Percentiles rank a stretch among this genome's conserved stretches.
Evolutionary conservation across 176 grass and related monocot species (phyloP).

Genomic region (Rhynchospora pubera): DNA sequence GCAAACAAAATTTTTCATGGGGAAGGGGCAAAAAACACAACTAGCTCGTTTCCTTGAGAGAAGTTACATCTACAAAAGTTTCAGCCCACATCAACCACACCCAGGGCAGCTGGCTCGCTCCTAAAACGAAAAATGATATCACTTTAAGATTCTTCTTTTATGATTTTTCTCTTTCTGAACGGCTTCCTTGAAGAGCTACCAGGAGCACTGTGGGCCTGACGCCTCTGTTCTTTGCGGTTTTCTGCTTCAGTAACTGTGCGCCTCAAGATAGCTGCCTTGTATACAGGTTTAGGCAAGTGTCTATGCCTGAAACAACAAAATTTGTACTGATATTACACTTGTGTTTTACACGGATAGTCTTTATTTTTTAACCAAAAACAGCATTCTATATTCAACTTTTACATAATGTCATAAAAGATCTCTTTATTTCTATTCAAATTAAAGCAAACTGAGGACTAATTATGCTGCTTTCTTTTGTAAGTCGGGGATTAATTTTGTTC

Average conservation of each 20-base stretch:
- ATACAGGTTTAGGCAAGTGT: slow-evolving; percentile 86
- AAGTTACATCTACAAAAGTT: neutral
- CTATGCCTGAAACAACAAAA: slow-evolving; percentile 41
- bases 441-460: neutral
- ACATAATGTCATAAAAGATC: neutral
- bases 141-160: slow-evolving; percentile 67
- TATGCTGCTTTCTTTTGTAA: neutral
- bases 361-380: neutral
- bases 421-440: neutral
- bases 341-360: neutral
- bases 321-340: neutral
- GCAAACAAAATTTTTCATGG: neutral
- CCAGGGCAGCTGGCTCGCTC: neutral
- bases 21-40: neutral
- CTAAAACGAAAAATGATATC: neutral
- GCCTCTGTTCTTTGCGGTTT: slow-evolving; percentile 47
- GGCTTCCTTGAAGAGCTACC: slow-evolving; percentile 54
- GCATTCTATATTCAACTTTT: neutral
- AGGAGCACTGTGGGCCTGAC: slow-evolving; percentile 65
- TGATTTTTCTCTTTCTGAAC: slow-evolving; percentile 89
- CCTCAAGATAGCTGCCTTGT: slow-evolving; percentile 61
- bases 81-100: too few species aligned
- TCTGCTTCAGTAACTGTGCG: slow-evolving; percentile 71
- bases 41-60: neutral
- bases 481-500: neutral